phyloP scores from a whole-genome alignment of 306 rosid species.

The Delonix regia region DNA sequence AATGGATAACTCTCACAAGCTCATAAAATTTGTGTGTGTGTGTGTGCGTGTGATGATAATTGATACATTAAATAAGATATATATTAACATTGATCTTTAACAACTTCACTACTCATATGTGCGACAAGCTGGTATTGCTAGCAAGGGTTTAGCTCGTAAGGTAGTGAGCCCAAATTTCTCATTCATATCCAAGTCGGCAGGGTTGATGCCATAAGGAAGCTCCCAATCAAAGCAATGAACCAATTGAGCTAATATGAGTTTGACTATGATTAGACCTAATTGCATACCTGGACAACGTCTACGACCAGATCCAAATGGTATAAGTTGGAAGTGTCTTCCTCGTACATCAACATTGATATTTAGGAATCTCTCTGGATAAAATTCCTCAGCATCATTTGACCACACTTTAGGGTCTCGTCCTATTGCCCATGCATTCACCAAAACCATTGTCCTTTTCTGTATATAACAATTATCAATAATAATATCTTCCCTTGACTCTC shows the following conservation, averaged over 20 bases:
- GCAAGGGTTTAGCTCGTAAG: constrained; percentile 35
- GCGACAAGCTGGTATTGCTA: constrained; percentile 24
- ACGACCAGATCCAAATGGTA: constrained; percentile 39
- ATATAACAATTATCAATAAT: constrained; percentile 29
- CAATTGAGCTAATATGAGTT: constrained; percentile 24
- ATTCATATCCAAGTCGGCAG: constrained; percentile 21
- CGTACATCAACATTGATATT: background rate
- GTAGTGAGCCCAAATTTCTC: constrained; percentile 36
- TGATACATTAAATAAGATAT: background rate
- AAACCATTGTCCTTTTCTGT: background rate
- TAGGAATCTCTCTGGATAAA: constrained; percentile 33
- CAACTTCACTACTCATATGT: background rate
- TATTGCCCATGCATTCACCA: constrained; percentile 33
- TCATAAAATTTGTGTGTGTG: too few species aligned
- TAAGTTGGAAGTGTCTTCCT: constrained; percentile 31
- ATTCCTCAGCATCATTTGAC: constrained; percentile 21
- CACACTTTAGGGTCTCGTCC: constrained; percentile 29
- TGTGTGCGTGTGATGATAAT: background rate
- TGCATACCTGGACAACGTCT: constrained; percentile 39
- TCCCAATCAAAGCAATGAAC: constrained; percentile 41
- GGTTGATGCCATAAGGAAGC: background rate
- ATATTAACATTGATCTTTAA: too few species aligned
- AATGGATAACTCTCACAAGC: too few species aligned
- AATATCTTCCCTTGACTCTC: constrained; percentile 25
- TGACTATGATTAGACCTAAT: constrained; percentile 12